These are phyloP conservation scores for Hortaea sp. DNA, from an alignment of 2,329 filamentous ascomycete genomes.

Conservation along the genomic window DNA sequence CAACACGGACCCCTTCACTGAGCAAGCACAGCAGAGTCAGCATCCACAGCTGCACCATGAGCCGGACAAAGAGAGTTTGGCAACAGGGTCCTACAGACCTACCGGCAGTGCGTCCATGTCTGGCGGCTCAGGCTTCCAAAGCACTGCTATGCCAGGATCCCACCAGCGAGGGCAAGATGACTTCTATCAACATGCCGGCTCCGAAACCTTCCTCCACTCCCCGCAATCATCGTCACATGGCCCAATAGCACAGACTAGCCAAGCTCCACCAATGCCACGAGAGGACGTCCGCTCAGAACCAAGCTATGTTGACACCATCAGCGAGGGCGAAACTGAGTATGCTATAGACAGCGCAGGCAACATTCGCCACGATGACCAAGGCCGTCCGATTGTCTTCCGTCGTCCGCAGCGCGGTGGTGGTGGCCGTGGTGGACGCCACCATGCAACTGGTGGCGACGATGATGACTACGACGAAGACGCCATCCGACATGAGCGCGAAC, in stretches of 20 bases:
- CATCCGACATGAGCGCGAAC: slow-evolving; percentile 27
- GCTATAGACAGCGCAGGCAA: slow-evolving; percentile 52
- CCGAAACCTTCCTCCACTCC: slow-evolving; percentile 21
- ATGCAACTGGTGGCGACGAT: background rate
- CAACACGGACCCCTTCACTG: slow-evolving; percentile 54
- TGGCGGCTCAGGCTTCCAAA: background rate
- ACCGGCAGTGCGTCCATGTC: background rate
- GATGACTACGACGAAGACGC: slow-evolving; percentile 8
- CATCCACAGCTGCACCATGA: slow-evolving; percentile 27
- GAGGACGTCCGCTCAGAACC: slow-evolving; percentile 15
- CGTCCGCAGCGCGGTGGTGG: slow-evolving; percentile 11
- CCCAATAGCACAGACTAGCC: background rate
- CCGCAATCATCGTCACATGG: slow-evolving; percentile 12
- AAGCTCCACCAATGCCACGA: slow-evolving; percentile 24
- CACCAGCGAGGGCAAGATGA: slow-evolving; percentile 12
- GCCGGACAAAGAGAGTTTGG: slow-evolving; percentile 25
- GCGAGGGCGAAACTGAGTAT: slow-evolving; percentile 65
- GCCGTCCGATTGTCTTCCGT: slow-evolving; percentile 48
- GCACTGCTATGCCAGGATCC: background rate
- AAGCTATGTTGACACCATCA: slow-evolving; percentile 36
- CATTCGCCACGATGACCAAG: slow-evolving; percentile 51
- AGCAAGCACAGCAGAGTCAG: slow-evolving; percentile 27
- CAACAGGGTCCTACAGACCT: slow-evolving; percentile 22
- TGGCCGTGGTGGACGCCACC: background rate
- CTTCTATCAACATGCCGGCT: slow-evolving; percentile 38